Conservation (phyloP, 148 eudicot species). For the Hydrangea macrophylla region DNA sequence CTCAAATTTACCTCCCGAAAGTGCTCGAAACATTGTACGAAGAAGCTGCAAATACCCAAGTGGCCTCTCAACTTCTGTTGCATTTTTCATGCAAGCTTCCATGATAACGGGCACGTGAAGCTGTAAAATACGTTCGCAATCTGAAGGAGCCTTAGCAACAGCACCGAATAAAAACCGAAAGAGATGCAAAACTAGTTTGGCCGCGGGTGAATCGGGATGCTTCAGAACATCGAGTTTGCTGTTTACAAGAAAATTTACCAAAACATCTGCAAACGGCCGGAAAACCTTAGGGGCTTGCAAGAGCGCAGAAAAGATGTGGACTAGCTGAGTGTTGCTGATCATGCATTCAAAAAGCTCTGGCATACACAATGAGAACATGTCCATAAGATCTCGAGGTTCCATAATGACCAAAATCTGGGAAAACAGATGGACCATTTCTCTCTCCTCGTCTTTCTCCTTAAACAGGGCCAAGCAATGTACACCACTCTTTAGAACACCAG, state of each 20-base stretch:
- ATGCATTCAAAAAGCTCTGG: slow-evolving; percentile 98
- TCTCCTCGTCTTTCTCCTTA: slow-evolving; percentile 95
- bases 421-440: slow-evolving; percentile 84
- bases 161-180: slow-evolving; percentile 75
- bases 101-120: slow-evolving; percentile 93
- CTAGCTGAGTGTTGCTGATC: slow-evolving; percentile 84
- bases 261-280: slow-evolving; percentile 86
- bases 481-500: slow-evolving; percentile 94
- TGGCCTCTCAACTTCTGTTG: slow-evolving; percentile 87
- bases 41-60: slow-evolving; percentile 91
- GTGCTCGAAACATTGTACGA: slow-evolving; percentile 96
- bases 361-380: slow-evolving; percentile 96
- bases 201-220: slow-evolving; percentile 88
- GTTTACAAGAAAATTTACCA: slow-evolving; percentile 91
- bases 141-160: slow-evolving; percentile 82
- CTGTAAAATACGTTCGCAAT: slow-evolving; percentile 88
- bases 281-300: slow-evolving; percentile 73
- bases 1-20: slow-evolving; percentile 94
- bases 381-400: slow-evolving; percentile 98
- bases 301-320: slow-evolving; percentile 76
- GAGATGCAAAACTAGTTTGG: slow-evolving; percentile 90
- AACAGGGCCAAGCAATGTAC: slow-evolving; percentile 88
- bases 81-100: slow-evolving; percentile 93
- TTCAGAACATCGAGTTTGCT: slow-evolving; percentile 91
- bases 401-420: slow-evolving; percentile 84